These are phyloP conservation scores for Meyerozyma sp. DNA, from an alignment of 1,139 yeast species.

Conservation along the genomic window DNA sequence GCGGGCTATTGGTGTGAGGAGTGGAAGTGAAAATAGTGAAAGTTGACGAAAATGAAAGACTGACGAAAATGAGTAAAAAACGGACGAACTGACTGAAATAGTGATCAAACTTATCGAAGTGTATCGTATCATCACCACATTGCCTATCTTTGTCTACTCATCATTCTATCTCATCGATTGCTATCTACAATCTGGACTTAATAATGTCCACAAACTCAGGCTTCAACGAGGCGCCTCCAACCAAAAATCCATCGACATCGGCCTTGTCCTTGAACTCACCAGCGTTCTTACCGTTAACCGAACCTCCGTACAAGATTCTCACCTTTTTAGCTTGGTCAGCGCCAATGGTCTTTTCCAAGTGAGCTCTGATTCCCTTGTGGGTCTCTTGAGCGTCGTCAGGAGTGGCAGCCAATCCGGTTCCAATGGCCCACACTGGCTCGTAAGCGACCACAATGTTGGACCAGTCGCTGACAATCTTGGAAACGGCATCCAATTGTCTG, in stretches of 20 bases:
- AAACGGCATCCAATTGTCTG: constrained; percentile 87
- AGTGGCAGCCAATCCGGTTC: constrained; percentile 99
- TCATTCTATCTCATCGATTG: neutral
- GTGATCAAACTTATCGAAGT: neutral
- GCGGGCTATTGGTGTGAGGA: neutral
- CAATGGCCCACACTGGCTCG: constrained; percentile 99
- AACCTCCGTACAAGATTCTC: constrained; percentile 98
- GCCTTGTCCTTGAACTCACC: constrained; percentile 83
- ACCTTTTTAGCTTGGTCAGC: constrained; percentile 66
- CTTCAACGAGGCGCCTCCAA: constrained; percentile 98
- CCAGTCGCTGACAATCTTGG: constrained; percentile 87
- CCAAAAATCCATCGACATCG: constrained; percentile 97
- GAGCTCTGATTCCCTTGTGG: constrained; percentile 84
- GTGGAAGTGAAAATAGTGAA: no score
- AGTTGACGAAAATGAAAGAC: no score
- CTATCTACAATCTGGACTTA: constrained; percentile 73
- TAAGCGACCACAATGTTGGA: constrained; percentile 89
- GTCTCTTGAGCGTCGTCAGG: constrained; percentile 96
- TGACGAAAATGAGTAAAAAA: no score
- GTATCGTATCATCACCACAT: neutral
- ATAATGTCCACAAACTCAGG: constrained; percentile 95
- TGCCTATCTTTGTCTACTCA: neutral
- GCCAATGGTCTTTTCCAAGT: constrained; percentile 74
- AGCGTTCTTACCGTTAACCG: constrained; percentile 95
- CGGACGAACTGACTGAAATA: no score